phyloP scores from a whole-genome alignment of 805 yeast genomes.

The Candida broadrunensis region DNA sequence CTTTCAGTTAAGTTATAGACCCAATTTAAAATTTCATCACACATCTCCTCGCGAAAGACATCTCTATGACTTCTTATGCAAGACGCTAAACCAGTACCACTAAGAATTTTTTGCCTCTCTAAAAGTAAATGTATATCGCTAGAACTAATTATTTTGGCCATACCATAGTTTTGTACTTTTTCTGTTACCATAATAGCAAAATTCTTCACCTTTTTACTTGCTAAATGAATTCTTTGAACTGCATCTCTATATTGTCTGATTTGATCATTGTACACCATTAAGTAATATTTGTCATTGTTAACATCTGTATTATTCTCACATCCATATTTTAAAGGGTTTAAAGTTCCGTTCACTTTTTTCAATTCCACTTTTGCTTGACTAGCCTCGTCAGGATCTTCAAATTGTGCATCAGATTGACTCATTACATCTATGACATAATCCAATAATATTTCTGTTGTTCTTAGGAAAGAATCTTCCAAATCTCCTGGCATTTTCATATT shows the following conservation, averaged over 20 bases:
- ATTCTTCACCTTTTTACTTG: constrained; percentile 60
- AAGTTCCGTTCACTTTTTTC: constrained; percentile 27
- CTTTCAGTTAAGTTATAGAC: constrained; percentile 55
- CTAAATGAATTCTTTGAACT: constrained; percentile 56
- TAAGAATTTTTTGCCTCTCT: constrained; percentile 53
- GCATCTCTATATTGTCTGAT: constrained; percentile 74
- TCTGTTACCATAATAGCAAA: constrained; percentile 74
- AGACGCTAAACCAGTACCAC: constrained; percentile 62
- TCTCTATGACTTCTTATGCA: constrained; percentile 69
- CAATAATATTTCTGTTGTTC: constrained; percentile 45
- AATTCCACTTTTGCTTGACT: constrained; percentile 19
- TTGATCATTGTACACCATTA: constrained; percentile 77
- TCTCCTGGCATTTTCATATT: constrained; percentile 39
- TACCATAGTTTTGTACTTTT: constrained; percentile 59
- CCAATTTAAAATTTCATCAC: constrained; percentile 70
- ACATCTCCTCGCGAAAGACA: constrained; percentile 76
- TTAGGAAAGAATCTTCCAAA: constrained; percentile 32
- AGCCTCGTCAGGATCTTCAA: constrained; percentile 23
- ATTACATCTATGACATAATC: constrained; percentile 65
- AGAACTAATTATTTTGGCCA: constrained; percentile 66
- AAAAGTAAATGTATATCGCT: constrained; percentile 46
- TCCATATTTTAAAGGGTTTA: constrained; percentile 44
- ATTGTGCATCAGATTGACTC: constrained; percentile 45
- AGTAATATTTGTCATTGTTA: constrained; percentile 48
- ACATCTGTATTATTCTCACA: constrained; percentile 28